These are phyloP conservation scores for Metschnikowia dekortorum DNA, from an alignment of 805 yeast species.

Conservation along the genomic window DNA sequence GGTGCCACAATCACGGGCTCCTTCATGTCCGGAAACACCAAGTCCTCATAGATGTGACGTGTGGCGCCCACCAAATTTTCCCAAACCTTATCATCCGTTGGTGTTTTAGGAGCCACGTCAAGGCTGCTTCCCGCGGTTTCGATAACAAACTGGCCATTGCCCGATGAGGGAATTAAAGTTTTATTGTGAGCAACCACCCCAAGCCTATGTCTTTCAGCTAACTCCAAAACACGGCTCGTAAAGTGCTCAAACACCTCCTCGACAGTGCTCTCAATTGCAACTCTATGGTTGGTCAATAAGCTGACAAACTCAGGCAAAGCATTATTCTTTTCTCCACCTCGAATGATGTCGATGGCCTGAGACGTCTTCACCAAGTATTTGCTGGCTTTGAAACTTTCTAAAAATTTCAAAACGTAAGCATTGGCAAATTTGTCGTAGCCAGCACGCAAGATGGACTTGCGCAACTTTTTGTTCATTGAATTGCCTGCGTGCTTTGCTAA, in stretches of 20 bases:
- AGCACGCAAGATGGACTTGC: constrained; percentile 31
- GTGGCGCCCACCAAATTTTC: constrained; percentile 16
- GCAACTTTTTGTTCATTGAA: constrained; percentile 9
- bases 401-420: constrained; percentile 27
- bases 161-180: constrained; percentile 19
- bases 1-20: constrained; percentile 42
- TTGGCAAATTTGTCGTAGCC: constrained; percentile 32
- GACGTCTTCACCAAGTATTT: constrained; percentile 53
- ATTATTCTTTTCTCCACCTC: constrained; percentile 72
- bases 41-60: constrained; percentile 18
- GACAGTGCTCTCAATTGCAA: constrained; percentile 52
- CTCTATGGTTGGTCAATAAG: constrained; percentile 58
- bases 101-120: constrained; percentile 55
- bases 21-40: constrained; percentile 20
- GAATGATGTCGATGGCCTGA: constrained; percentile 62
- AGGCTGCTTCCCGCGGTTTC: constrained; percentile 18
- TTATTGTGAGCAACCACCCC: constrained; percentile 42
- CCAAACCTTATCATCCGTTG: constrained; percentile 23
- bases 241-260: constrained; percentile 39
- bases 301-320: constrained; percentile 67
- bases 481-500: constrained; percentile 19
- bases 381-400: constrained; percentile 16
- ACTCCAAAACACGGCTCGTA: constrained; percentile 27
- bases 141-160: constrained; percentile 42
- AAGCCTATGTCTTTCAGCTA: constrained; percentile 46